These are phyloP conservation scores for Myochromella boudieri DNA, from an alignment of 768 basidiomycete species.

Conservation along the genomic window DNA sequence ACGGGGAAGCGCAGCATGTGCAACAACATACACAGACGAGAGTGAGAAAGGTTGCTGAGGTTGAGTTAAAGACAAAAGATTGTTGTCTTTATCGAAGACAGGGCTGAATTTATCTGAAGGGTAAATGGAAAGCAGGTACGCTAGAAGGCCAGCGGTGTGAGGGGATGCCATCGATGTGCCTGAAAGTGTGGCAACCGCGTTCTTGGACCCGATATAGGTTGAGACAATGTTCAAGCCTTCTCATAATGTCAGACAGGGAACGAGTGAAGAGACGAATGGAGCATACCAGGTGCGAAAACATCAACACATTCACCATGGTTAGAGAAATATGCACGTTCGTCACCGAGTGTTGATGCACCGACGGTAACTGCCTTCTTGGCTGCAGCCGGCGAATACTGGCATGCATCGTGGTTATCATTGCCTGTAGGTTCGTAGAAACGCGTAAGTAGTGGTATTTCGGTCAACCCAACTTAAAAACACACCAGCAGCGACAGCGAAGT, in stretches of 20 bases:
- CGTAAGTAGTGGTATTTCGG: not conserved
- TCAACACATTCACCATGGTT: conserved; percentile 92
- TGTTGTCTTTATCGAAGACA: conserved; percentile 33
- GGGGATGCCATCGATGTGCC: conserved; percentile 97
- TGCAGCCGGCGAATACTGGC: conserved; percentile 89
- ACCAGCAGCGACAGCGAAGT: conserved; percentile 98
- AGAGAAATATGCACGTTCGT: conserved; percentile 89
- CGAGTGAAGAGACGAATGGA: not conserved
- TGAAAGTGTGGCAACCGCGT: conserved; percentile 73
- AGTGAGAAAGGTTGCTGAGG: conserved; percentile 31
- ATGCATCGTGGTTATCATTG: conserved; percentile 87
- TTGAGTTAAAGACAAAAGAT: conserved; percentile 31
- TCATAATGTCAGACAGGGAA: not conserved
- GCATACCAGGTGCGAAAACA: conserved; percentile 80
- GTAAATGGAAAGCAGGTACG: conserved; percentile 91
- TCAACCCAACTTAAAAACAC: conserved; percentile 24
- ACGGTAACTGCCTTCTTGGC: conserved; percentile 92
- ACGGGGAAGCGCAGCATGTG: conserved; percentile 53
- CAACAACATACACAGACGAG: conserved; percentile 52
- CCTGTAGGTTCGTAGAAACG: conserved; percentile 39
- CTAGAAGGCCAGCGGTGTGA: conserved; percentile 85
- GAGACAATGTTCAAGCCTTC: conserved; percentile 83
- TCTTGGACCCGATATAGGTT: conserved; percentile 70
- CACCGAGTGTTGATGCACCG: conserved; percentile 81
- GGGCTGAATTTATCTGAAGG: conserved; percentile 67